Evolutionary conservation across 805 yeast species (phyloP), one percentile per base, ranked within the genome.

Genomic region (Cephaloascus fragrans): DNA sequence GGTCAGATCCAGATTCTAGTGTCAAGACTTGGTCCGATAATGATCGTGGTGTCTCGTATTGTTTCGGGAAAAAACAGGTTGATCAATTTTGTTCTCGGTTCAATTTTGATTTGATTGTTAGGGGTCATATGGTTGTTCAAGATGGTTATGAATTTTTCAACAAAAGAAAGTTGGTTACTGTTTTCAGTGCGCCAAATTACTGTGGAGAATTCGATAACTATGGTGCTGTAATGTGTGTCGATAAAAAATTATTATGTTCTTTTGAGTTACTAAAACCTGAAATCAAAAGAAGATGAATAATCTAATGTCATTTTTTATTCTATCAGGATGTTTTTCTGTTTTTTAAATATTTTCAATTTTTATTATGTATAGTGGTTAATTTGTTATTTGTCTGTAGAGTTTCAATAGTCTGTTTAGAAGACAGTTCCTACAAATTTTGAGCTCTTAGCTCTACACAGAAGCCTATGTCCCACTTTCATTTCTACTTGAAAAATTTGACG

Each of bases 71-170:
- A 47, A 80, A 73, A 39, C 81, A 82, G 38, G 85, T 83, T n/a
- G 81, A 78, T 48, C 67, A 71, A 46, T 84, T 84, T 52, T 74
- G 81, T 49, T 61, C 71, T 37, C 66, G 67, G 31, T 83, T 83
- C 55, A 76, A 79, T 39, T 78, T 84, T 60, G 94, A 84, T 59
- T 61, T 84, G 53, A 76, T 84, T 45, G 85, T 83, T 35, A 64
- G 94, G 50, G 94, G 90, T 5, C 94, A 84, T 55, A 84, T 84
- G 94, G 93, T 84, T 35, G 94, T 84, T 31, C 90, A 84, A 55
- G 90, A 84, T 53, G 94, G 94, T 3, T 84, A 84, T 53, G 93
- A 84, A 54, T 84, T 84, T 54, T 84, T 81, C 56, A 80, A 79
- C 43, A 79, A 76, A 51, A 64, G 86, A 49, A 78, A 77, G 53